phyloP scores from a whole-genome alignment of 306 rosid species.

The Prunus salicina region DNA sequence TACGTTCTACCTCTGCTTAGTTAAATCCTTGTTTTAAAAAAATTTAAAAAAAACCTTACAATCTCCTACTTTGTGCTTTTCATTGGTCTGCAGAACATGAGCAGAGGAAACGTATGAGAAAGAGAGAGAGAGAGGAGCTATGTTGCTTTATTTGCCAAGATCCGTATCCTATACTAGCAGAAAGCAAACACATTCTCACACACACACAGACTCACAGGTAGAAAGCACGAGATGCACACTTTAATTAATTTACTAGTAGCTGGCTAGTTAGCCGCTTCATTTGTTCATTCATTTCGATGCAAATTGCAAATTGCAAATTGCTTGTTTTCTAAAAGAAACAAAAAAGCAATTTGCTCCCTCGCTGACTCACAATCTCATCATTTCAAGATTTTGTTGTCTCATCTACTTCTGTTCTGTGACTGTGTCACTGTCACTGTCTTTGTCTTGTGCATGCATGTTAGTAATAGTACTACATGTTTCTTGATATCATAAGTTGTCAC shows the following conservation, averaged over 20 bases:
- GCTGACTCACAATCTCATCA: not conserved
- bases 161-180: too few relatives aligned
- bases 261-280: not conserved
- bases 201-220: not conserved
- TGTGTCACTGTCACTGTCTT: too few relatives aligned
- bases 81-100: conserved; percentile 38
- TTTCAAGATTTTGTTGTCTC: conserved; percentile 6
- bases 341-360: not conserved
- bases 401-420: not conserved
- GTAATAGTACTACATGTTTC: too few relatives aligned
- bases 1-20: conserved; percentile 12
- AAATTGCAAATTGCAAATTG: not conserved
- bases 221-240: not conserved
- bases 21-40: too few relatives aligned
- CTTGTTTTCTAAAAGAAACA: not conserved
- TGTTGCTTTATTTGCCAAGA: too few relatives aligned
- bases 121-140: not conserved
- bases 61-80: conserved; percentile 43
- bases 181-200: not conserved
- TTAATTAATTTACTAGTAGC: not conserved
- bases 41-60: conserved; percentile 24
- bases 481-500: too few relatives aligned
- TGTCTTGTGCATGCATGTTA: not conserved
- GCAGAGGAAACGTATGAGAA: conserved; percentile 17
- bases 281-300: not conserved